A percentile compares a stretch with the other conserved stretches of the same genome.
phyloP scores from a whole-genome alignment of 2,329 filamentous ascomycete species.

The Triangularia setosa region DNA sequence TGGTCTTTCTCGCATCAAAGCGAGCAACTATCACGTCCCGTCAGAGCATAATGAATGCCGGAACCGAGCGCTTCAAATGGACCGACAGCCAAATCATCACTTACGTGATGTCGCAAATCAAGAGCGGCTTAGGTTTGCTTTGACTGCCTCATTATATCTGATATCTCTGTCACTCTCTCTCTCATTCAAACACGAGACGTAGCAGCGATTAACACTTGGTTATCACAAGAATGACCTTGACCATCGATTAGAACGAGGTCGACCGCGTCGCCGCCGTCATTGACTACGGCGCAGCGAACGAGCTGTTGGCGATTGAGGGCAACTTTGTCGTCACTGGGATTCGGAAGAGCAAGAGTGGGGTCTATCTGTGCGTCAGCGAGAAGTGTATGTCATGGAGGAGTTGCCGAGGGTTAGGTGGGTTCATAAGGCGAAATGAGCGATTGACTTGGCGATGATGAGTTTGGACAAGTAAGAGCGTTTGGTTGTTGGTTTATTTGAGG shows the following conservation, averaged over 20 bases:
- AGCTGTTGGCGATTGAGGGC: not conserved
- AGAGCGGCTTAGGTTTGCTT: not conserved
- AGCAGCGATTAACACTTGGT: too few species aligned
- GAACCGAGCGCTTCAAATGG: not conserved
- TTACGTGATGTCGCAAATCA: not conserved
- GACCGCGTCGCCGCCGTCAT: not conserved
- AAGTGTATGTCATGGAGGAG: not conserved
- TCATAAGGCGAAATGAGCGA: not conserved
- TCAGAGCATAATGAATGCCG: not conserved
- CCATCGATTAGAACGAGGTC: not conserved
- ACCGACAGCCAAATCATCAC: not conserved
- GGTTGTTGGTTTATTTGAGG: too few species aligned
- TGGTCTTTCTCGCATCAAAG: too few species aligned
- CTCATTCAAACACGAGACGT: too few species aligned
- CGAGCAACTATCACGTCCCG: not conserved
- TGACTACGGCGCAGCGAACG: not conserved
- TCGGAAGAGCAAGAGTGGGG: not conserved
- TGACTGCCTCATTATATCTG: not conserved
- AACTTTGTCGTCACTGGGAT: not conserved
- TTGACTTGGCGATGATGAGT: not conserved
- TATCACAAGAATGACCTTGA: not conserved
- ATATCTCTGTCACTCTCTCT: too few species aligned
- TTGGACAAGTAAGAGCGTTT: too few species aligned
- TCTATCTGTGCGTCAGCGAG: not conserved
- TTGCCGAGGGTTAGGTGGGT: not conserved